Evolutionary conservation across 768 basidiomycete genomes (phyloP).

Genomic region (Russula sp.): DNA sequence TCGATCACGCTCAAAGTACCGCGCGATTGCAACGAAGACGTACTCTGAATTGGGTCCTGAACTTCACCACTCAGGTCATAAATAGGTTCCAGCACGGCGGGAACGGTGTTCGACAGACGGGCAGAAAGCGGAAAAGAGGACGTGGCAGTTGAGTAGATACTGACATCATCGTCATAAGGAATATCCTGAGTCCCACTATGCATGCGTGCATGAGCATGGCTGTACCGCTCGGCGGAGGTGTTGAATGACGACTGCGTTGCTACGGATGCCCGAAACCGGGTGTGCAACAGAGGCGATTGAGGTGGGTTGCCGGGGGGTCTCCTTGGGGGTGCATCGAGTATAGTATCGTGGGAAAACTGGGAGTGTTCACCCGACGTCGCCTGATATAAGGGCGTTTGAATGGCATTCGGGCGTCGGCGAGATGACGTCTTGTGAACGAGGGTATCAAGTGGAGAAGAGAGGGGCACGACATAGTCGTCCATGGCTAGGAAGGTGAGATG

Average conservation of each 20-base stretch:
- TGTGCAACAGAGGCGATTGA: conserved; percentile 43
- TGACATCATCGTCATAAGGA: conserved; percentile 32
- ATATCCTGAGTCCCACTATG: conserved; percentile 15
- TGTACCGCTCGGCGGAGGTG: conserved; percentile 10
- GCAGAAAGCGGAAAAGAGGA: conserved; percentile 32
- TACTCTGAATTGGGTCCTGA: background rate
- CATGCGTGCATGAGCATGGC: conserved; percentile 16
- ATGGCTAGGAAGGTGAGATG: background rate
- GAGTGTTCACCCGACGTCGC: background rate
- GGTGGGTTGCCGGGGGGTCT: conserved; percentile 25
- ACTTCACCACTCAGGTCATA: background rate
- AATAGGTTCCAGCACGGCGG: background rate
- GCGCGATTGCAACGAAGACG: background rate
- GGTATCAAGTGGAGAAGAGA: conserved; percentile 51
- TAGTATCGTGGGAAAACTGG: background rate
- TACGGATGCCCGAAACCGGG: conserved; percentile 38
- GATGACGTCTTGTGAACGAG: conserved; percentile 50
- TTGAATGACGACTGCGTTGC: conserved; percentile 30
- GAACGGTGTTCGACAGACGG: background rate
- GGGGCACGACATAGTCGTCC: conserved; percentile 8
- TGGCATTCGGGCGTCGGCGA: conserved; percentile 29
- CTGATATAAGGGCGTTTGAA: conserved; percentile 4
- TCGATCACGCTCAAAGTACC: background rate
- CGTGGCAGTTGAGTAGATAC: conserved; percentile 35
- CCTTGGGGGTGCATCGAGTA: conserved; percentile 15